Evolutionary conservation across 768 basidiomycete genomes (phyloP).

Genomic region (Amanita rimosa): DNA sequence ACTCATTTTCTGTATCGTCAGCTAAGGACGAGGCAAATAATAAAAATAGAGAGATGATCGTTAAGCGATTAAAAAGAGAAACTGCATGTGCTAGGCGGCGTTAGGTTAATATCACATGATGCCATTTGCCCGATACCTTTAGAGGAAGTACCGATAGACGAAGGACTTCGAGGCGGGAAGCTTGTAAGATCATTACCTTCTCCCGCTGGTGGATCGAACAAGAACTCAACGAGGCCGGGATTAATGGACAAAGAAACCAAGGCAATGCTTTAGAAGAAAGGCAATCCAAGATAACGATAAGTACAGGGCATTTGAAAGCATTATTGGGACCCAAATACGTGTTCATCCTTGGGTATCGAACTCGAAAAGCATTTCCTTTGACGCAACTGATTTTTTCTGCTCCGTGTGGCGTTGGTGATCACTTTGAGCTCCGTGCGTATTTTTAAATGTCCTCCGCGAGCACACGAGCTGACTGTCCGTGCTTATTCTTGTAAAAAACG

Average conservation of each 20-base stretch:
- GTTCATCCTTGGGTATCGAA: too few relatives aligned
- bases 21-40: too few relatives aligned
- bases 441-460: conserved; percentile 10
- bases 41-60: too few relatives aligned
- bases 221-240: neutral
- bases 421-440: neutral
- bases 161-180: neutral
- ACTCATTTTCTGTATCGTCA: too few relatives aligned
- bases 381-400: neutral
- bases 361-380: neutral
- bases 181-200: conserved; percentile 1
- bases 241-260: neutral
- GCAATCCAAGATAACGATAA: neutral
- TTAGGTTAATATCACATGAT: neutral
- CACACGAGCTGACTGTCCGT: conserved; percentile 29
- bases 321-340: neutral
- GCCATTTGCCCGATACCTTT: neutral
- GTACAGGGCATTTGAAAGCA: neutral
- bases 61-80: neutral
- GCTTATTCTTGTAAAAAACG: conserved; percentile 48
- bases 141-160: neutral
- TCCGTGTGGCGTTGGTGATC: neutral
- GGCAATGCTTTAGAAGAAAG: neutral
- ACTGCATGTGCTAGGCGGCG: too few relatives aligned
- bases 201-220: conserved; percentile 3